A percentile compares a stretch with the other conserved stretches of the same genome.
Evolutionary conservation across 2,329 filamentous ascomycete genomes (phyloP).

Genomic region (Exophiala sideris): DNA sequence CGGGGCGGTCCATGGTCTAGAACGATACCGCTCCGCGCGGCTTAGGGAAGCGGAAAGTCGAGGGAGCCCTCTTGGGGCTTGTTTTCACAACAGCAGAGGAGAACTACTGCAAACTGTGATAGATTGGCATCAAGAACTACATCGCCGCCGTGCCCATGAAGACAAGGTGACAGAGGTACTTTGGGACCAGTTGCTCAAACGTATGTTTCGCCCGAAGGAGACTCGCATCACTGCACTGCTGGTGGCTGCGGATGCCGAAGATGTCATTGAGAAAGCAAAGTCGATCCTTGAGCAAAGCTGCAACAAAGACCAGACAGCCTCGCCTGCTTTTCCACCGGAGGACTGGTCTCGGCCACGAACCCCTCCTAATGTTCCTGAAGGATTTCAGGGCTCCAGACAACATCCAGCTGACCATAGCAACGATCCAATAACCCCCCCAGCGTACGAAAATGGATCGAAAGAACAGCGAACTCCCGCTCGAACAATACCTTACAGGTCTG

Average conservation of each 20-base stretch:
- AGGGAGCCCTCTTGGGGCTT: conserved; percentile 13
- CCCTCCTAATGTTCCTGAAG: no score
- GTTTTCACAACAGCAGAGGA: conserved; percentile 33
- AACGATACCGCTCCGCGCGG: no score
- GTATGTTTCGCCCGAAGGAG: conserved; percentile 8
- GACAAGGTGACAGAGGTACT: conserved; percentile 28
- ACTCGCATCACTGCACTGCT: conserved; percentile 6
- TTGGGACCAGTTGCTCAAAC: conserved; percentile 9
- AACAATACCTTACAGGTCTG: no score
- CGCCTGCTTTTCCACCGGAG: not conserved
- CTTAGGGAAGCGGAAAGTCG: no score
- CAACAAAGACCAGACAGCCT: not conserved
- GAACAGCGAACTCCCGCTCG: no score
- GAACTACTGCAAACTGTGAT: conserved; percentile 28
- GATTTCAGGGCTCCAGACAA: no score
- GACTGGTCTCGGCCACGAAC: no score
- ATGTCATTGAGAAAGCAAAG: conserved; percentile 1
- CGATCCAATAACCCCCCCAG: no score
- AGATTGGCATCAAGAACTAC: conserved; percentile 24
- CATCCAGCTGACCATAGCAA: no score
- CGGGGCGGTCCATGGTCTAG: no score
- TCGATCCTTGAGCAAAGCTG: not conserved
- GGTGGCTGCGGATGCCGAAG: conserved; percentile 2
- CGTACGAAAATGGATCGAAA: no score
- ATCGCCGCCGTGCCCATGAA: conserved; percentile 9